These are phyloP conservation scores for Moringa oleifera DNA, from an alignment of 345 rosid genomes.

Conservation along the genomic window DNA sequence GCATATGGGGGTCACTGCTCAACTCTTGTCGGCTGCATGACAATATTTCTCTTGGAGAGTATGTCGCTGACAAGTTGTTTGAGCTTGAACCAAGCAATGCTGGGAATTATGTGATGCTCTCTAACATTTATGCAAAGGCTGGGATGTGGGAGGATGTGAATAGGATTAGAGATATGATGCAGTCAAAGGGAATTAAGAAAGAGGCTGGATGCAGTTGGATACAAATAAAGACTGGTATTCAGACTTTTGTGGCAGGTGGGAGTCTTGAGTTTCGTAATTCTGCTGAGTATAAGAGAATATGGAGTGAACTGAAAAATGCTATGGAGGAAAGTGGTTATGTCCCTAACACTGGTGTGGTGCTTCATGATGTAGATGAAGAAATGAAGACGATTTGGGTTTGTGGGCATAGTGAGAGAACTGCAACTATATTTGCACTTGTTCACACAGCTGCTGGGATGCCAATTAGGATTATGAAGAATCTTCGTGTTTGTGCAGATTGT, in stretches of 20 bases:
- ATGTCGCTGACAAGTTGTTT: conserved; percentile 37
- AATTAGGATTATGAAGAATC: conserved; percentile 50
- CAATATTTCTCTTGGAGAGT: conserved; percentile 19
- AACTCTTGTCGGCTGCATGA: conserved; percentile 42
- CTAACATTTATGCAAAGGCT: conserved; percentile 56
- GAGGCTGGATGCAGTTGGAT: conserved; percentile 71
- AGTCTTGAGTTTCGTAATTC: conserved; percentile 34
- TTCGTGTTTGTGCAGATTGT: conserved; percentile 56
- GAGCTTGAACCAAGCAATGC: conserved; percentile 48
- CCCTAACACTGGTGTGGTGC: conserved; percentile 38
- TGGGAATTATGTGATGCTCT: conserved; percentile 56
- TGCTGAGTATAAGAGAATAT: conserved; percentile 31
- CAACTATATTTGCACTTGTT: conserved; percentile 38
- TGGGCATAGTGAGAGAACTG: conserved; percentile 59
- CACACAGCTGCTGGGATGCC: conserved; percentile 37
- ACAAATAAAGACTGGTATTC: conserved; percentile 38
- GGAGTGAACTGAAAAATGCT: conserved; percentile 27
- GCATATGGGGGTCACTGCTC: conserved; percentile 58
- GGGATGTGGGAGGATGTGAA: conserved; percentile 57
- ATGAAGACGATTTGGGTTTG: conserved; percentile 41
- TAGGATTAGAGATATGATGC: conserved; percentile 33
- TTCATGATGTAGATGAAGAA: conserved; percentile 55
- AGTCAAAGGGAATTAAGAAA: conserved; percentile 40
- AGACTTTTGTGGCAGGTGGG: conserved; percentile 47
- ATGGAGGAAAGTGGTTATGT: conserved; percentile 35